Evolutionary conservation across 1,139 yeast species (phyloP), one percentile per base, ranked within the genome.

Genomic region (Starmera stellimalicola): DNA sequence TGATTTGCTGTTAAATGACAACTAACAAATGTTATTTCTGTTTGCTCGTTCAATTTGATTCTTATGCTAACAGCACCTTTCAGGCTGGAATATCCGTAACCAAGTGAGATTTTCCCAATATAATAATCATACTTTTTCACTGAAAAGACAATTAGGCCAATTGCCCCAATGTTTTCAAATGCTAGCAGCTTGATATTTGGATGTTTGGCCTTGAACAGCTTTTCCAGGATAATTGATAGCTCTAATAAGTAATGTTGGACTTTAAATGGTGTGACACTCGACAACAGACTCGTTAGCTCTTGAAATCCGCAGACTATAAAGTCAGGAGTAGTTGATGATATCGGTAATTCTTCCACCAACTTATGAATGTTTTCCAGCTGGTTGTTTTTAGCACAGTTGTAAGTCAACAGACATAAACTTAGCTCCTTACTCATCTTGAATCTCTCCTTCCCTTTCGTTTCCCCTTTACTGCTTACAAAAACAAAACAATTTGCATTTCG

Each of bases 1-100:
- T 84, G 95, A 44, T 71, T 71, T 0, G 96, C 95, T 18, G 77
- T 69, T 35, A 87, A 56, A 59, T 87, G 96, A 3, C 78, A 72
- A 32, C 66, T 62, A 3, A 78, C 77, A 60, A 85, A 74, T 0
- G 93, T 77, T 38, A 74, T 58, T 10, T 59, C 57, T 6, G 54
- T 53, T 23, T 60, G 60, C 4, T 57, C 50, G 12, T 41, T 37
- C 15, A 36, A 29, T 17, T 52, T 60, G 19, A 82, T 44, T 29
- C 88, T 61, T 2, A 78, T 38, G 0, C 79, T 85, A 2, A 71
- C 77, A 0, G 77, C 91, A 1, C 95, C 95, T 52, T 87, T 87
- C 49, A 83, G 54, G 28, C 77, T 72, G 0, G 91, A 73, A 39
- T 65, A 64, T 3, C 65, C 63, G 36, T 64, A 55, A 0, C 95